Conservation (phyloP, 139 green algal genomes). For the Bryopsis sp. region DNA sequence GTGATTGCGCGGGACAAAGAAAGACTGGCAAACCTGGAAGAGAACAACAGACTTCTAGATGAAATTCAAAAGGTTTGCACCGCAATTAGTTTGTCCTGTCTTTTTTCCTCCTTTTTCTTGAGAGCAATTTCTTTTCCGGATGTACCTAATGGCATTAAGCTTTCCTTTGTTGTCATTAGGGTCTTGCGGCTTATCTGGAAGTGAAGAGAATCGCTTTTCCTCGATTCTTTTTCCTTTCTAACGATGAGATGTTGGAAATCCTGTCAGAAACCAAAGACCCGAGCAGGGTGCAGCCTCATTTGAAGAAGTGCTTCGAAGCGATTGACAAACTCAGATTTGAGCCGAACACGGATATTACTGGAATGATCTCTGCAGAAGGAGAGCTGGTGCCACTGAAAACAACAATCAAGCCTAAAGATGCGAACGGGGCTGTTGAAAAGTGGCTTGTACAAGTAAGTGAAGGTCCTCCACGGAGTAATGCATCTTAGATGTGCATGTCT, state of each 20-base stretch:
- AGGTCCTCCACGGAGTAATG: too few species aligned
- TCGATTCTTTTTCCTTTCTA: conserved; percentile 73
- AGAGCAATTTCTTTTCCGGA: too few species aligned
- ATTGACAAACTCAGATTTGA: conserved; percentile 57
- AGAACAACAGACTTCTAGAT: conserved; percentile 55
- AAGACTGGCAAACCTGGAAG: conserved; percentile 42
- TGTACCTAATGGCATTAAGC: too few species aligned
- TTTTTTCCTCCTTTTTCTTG: conserved; percentile 52
- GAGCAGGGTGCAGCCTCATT: conserved; percentile 61
- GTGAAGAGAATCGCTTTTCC: conserved; percentile 71
- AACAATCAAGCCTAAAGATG: conserved; percentile 48
- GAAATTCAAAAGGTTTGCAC: conserved; percentile 72
- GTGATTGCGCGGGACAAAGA: conserved; percentile 42
- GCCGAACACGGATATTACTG: conserved; percentile 48
- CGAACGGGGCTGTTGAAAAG: conserved; percentile 58
- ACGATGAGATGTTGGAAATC: conserved; percentile 79
- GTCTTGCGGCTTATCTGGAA: conserved; percentile 72
- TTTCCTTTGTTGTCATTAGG: conserved; percentile 43
- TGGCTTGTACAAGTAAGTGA: too few species aligned
- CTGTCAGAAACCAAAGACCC: conserved; percentile 69
- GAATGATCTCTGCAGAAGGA: conserved; percentile 54
- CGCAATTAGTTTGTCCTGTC: conserved; percentile 60
- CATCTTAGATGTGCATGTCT: conserved; percentile 41
- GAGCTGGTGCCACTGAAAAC: conserved; percentile 59
- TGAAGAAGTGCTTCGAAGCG: conserved; percentile 79